Conservation (phyloP, 306 rosid genomes). For the Cyamopsis tetragonoloba region DNA sequence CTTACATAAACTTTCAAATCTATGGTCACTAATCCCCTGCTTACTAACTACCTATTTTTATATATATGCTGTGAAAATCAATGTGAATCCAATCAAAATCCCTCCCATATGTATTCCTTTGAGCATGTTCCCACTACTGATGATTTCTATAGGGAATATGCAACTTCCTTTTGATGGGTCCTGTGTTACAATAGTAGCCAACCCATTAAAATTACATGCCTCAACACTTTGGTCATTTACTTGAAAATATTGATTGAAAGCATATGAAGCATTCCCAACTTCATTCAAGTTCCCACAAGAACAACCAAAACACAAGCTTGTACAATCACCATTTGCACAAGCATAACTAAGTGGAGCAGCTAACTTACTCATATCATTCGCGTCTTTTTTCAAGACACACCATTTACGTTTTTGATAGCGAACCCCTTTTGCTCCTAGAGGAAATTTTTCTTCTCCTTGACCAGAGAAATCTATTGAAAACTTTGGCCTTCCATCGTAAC, state of each 20-base stretch:
- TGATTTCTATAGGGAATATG: constrained; percentile 43
- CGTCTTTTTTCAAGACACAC: constrained; percentile 40
- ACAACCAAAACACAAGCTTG: constrained; percentile 33
- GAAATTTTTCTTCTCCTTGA: constrained; percentile 35
- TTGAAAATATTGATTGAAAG: constrained; percentile 66
- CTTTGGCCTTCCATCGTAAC: constrained; percentile 58
- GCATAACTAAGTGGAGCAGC: constrained; percentile 31
- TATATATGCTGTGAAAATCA: constrained; percentile 24
- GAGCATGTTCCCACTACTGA: constrained; percentile 34
- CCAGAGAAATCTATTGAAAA: constrained; percentile 57
- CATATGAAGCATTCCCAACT: constrained; percentile 42
- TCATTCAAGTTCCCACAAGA: constrained; percentile 40
- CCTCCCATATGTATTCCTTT: background rate
- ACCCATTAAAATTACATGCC: constrained; percentile 48
- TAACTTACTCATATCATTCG: background rate
- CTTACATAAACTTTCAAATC: background rate
- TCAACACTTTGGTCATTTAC: constrained; percentile 55
- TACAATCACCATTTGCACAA: constrained; percentile 55
- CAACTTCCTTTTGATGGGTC: constrained; percentile 49
- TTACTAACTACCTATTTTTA: background rate
- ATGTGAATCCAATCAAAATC: constrained; percentile 18
- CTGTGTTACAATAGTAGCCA: constrained; percentile 32
- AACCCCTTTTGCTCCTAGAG: constrained; percentile 53
- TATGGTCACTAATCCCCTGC: background rate
- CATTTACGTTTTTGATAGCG: constrained; percentile 48